A percentile compares a stretch with the other conserved stretches of the same genome.
Evolutionary conservation across 371 early-diverging fungal genomes (phyloP).

Genomic region (Actinomucor elegans): DNA sequence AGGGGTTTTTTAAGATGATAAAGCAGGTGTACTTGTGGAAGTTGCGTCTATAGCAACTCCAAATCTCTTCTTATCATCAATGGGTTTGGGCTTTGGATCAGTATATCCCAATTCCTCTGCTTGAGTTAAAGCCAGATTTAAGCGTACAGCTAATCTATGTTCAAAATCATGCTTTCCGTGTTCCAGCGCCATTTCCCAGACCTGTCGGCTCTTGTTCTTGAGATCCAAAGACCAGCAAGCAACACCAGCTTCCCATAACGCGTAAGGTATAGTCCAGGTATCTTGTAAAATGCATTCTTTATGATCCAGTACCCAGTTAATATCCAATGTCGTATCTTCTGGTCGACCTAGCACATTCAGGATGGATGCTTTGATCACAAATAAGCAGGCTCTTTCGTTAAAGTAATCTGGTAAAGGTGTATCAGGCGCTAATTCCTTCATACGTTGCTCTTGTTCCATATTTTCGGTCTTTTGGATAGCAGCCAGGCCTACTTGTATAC

Average conservation of each 20-base stretch:
- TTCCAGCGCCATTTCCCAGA: constrained; percentile 44
- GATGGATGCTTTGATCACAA: constrained; percentile 38
- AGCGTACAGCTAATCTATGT: constrained; percentile 43
- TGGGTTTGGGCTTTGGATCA: constrained; percentile 21
- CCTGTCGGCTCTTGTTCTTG: constrained; percentile 29
- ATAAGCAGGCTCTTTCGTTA: constrained; percentile 37
- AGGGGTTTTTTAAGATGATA: neutral
- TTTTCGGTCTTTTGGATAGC: constrained; percentile 29
- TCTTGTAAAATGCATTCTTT: constrained; percentile 42
- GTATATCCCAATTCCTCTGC: constrained; percentile 33
- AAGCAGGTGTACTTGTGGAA: neutral
- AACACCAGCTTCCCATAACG: constrained; percentile 55
- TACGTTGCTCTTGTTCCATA: constrained; percentile 36
- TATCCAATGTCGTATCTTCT: constrained; percentile 27
- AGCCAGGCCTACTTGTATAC: constrained; percentile 34
- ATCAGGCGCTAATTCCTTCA: constrained; percentile 40
- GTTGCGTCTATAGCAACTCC: constrained; percentile 12
- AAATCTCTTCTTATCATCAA: constrained; percentile 32
- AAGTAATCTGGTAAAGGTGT: constrained; percentile 40
- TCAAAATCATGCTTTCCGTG: constrained; percentile 44
- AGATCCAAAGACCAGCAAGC: constrained; percentile 32
- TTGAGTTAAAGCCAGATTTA: constrained; percentile 31
- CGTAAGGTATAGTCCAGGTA: constrained; percentile 60
- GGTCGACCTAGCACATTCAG: constrained; percentile 28
- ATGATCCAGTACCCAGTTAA: constrained; percentile 62